Evolutionary conservation across 768 basidiomycete genomes (phyloP), one percentile per base, ranked within the genome.

Genomic region (Pleurotus giganteus): DNA sequence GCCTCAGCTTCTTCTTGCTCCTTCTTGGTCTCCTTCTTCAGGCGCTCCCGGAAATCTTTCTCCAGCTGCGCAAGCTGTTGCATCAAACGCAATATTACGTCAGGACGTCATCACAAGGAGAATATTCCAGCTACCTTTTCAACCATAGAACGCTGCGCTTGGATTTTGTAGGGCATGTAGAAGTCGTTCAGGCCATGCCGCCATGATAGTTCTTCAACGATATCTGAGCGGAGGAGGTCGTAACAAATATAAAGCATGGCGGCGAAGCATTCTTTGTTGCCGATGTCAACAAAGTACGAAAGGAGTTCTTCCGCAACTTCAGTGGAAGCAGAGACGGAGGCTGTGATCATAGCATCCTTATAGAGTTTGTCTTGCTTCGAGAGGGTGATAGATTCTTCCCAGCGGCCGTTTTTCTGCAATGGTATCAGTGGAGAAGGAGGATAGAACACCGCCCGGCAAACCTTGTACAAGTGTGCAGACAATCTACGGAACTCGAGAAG

Each of bases 211-310:
- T 97, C 96, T 71, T 94, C 90, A 24, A 97, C 93, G 54, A 95
- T 71, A 65, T 98, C 96, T 2, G 94, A 82, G 42, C 92, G 88
- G 51, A 98, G 74, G n/a, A 98, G 79, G 72, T 99, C 96, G 75
- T 94, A 99, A 76, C 94, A 97, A 50, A 89, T 81, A 62, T 86
- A 98, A 21, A 98, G 82, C 58, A 89, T 75, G 1, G 89, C 92
- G 0, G 93, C 89, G 70, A 96, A 99, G 71, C 94, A 96, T 67
- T 99, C 97, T 74, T 94, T 95, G 81, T 96, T 96, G 29, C 97
- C 97, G 60, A 99, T 98, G 71, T 94, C 91, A 55, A 97, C 94
- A 66, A 98, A 99, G 77, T 98, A 98, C 3, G 88, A 88, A 23
- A 98, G 77, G 15, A 98, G 79, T 47, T 98, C 97, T 70, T 99